These are phyloP conservation scores for Diplodia scrobiculata DNA, from an alignment of 2,329 filamentous ascomycete genomes.

Conservation along the genomic window DNA sequence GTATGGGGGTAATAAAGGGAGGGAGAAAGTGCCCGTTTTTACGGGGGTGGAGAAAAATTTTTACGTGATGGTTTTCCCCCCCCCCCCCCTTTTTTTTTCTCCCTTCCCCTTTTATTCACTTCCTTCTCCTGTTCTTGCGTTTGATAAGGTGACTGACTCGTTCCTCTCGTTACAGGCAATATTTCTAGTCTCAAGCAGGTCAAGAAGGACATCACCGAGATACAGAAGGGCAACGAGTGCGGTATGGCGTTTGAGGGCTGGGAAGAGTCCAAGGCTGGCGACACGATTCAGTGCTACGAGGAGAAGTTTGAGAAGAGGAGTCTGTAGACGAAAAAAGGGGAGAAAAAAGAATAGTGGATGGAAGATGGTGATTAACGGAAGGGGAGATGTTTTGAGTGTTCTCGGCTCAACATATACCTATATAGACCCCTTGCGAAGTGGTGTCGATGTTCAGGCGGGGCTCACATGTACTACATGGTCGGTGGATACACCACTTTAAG, in stretches of 20 bases:
- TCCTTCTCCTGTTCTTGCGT: no score
- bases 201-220: constrained; percentile 87
- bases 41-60: no score
- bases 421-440: not conserved
- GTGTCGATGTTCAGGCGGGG: no score
- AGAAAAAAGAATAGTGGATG: not conserved
- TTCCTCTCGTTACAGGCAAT: constrained; percentile 58
- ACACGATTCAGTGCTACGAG: constrained; percentile 86
- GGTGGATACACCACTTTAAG: no score
- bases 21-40: no score
- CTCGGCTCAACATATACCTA: not conserved
- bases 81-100: not conserved
- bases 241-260: constrained; percentile 83
- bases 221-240: constrained; percentile 91
- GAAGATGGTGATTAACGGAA: no score
- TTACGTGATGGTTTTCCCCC: no score
- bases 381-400: not conserved
- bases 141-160: not conserved
- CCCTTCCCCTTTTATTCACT: not conserved
- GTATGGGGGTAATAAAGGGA: no score
- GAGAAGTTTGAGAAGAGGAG: constrained; percentile 71
- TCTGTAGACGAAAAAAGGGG: constrained; percentile 39
- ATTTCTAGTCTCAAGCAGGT: constrained; percentile 83
- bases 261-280: constrained; percentile 75
- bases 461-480: no score